A percentile compares a stretch with the other conserved stretches of the same genome.
phyloP scores from a whole-genome alignment of 192 early-diverging fungal species.

The Entophlyctis luteolus region DNA sequence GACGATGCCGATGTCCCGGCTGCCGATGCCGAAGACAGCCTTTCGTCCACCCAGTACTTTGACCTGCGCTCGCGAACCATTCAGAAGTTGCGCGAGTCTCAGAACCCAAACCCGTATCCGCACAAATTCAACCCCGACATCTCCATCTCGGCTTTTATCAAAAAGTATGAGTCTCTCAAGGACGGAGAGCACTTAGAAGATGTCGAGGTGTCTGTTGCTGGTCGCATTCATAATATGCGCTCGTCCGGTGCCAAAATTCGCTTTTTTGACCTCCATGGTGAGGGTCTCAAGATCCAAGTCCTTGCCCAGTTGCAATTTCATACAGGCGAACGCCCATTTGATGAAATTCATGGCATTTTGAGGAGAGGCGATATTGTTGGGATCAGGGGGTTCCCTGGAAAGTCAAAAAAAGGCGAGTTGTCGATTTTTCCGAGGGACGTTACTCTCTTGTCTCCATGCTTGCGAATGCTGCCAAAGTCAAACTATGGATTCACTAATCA shows the following conservation, averaged over 20 bases:
- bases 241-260: conserved; percentile 81
- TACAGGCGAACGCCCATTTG: conserved; percentile 57
- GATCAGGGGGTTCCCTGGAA: conserved; percentile 83
- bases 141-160: conserved; percentile 80
- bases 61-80: conserved; percentile 89
- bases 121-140: conserved; percentile 95
- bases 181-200: conserved; percentile 67
- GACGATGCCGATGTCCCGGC: conserved; percentile 48
- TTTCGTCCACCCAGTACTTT: conserved; percentile 89
- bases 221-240: conserved; percentile 95
- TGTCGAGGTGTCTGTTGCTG: conserved; percentile 73
- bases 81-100: conserved; percentile 72
- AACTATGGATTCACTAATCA: conserved; percentile 96
- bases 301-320: conserved; percentile 76
- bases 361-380: conserved; percentile 96
- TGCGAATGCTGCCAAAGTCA: conserved; percentile 92
- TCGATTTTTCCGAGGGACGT: conserved; percentile 90
- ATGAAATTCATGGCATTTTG: conserved; percentile 73
- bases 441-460: conserved; percentile 84
- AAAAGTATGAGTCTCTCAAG: conserved; percentile 70
- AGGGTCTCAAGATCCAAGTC: conserved; percentile 92
- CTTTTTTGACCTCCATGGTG: conserved; percentile 94
- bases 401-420: conserved; percentile 89
- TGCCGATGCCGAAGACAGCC: conserved; percentile 62
- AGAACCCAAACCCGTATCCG: conserved; percentile 90